Conservation (phyloP, 129 eudicot genomes). For the Pulicaria dysenterica region DNA sequence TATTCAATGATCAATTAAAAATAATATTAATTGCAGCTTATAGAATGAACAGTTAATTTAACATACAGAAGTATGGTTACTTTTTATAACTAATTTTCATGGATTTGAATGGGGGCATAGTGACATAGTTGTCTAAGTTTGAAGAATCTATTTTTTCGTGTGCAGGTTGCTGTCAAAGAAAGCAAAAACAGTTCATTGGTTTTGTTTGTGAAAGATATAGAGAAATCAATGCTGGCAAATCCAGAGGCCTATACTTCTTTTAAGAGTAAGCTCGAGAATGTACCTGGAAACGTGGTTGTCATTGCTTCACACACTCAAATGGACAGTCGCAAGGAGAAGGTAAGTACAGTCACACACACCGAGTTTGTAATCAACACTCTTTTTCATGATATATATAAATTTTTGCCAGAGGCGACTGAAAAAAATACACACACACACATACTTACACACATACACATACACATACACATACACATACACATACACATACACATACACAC, state of each 20-base stretch:
- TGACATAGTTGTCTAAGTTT: not conserved
- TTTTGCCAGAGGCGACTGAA: too few relatives aligned
- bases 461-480: not conserved
- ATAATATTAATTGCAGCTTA: not conserved
- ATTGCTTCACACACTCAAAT: slow-evolving; percentile 83
- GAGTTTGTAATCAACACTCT: too few relatives aligned
- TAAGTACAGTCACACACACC: slow-evolving; percentile 23
- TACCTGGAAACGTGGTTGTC: slow-evolving; percentile 73
- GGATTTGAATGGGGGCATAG: not conserved
- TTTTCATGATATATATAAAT: not conserved
- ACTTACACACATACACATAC: not conserved
- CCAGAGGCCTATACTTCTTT: slow-evolving; percentile 73
- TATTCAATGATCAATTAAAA: not conserved
- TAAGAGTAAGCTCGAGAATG: slow-evolving; percentile 65
- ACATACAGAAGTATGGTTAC: not conserved
- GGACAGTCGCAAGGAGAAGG: slow-evolving; percentile 88
- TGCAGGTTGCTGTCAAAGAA: slow-evolving; percentile 77
- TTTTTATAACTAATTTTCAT: not conserved
- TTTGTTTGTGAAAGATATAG: slow-evolving; percentile 76
- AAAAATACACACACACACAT: not conserved
- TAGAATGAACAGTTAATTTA: not conserved
- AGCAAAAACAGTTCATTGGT: slow-evolving; percentile 63
- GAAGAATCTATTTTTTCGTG: slow-evolving; percentile 10
- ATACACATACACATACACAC: not conserved
- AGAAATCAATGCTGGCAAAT: slow-evolving; percentile 81